These are phyloP conservation scores for Brasenia schreberi DNA, from an alignment of 164 flowering plant species.

Conservation along the genomic window DNA sequence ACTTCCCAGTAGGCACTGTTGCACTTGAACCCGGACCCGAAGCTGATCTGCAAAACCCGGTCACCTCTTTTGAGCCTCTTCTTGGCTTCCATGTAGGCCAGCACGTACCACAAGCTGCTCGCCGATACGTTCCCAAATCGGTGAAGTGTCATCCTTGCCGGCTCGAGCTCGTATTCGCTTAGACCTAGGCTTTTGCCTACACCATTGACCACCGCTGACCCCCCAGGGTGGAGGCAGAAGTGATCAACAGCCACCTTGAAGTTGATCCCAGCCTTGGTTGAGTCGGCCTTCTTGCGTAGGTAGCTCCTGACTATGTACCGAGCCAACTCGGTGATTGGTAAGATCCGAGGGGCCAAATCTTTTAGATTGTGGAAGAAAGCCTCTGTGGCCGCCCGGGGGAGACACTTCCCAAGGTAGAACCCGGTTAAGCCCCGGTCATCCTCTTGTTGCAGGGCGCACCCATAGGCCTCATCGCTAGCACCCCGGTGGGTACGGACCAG, in stretches of 20 bases:
- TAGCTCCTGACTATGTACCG: not conserved
- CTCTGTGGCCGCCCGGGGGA: not conserved
- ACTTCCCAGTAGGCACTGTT: slow-evolving; percentile 66
- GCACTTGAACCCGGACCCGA: slow-evolving; percentile 74
- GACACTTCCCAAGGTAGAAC: slow-evolving; percentile 18
- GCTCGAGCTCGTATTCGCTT: slow-evolving; percentile 1
- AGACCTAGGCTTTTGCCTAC: slow-evolving; percentile 3
- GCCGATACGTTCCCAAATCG: slow-evolving; percentile 5
- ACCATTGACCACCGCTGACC: slow-evolving; percentile 4
- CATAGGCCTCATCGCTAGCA: slow-evolving; percentile 37
- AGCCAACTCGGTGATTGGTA: not conserved
- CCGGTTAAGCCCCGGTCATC: slow-evolving; percentile 30
- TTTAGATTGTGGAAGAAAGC: not conserved
- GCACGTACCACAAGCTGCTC: slow-evolving; percentile 39
- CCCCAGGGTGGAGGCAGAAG: slow-evolving; percentile 7
- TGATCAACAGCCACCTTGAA: slow-evolving; percentile 1
- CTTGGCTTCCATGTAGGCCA: slow-evolving; percentile 18
- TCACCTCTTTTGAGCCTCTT: slow-evolving; percentile 2
- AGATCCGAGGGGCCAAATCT: not conserved
- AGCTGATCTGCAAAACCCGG: slow-evolving; percentile 12
- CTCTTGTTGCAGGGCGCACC: slow-evolving; percentile 36
- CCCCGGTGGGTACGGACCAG: slow-evolving; percentile 49
- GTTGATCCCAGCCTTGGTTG: not conserved
- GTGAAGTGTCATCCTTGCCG: slow-evolving; percentile 7
- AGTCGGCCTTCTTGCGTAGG: not conserved